phyloP scores from a whole-genome alignment of 495 filamentous ascomycete genomes.

The Cudoniella acicularis region DNA sequence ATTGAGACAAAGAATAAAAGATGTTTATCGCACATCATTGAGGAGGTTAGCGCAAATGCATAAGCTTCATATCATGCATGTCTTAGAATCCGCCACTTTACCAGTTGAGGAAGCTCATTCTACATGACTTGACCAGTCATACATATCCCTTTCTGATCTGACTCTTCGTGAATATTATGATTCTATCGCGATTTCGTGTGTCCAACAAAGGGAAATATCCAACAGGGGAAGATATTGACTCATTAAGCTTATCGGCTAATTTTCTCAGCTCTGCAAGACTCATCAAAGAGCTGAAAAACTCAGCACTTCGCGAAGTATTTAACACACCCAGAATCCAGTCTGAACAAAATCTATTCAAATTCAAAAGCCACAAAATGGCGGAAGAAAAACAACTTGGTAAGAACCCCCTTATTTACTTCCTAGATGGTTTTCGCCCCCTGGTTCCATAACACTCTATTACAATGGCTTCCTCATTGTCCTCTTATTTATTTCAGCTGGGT shows the following conservation, averaged over 20 bases:
- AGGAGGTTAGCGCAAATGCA: not conserved
- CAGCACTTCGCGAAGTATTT: not conserved
- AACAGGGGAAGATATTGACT: not conserved
- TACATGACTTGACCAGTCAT: not conserved
- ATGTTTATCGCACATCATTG: not conserved
- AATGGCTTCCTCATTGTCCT: too few relatives aligned
- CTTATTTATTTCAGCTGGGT: too few relatives aligned
- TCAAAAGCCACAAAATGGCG: too few relatives aligned
- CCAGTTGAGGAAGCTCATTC: not conserved
- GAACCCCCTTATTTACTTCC: too few relatives aligned
- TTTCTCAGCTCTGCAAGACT: not conserved
- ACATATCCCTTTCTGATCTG: not conserved
- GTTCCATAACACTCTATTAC: too few relatives aligned
- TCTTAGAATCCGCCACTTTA: not conserved
- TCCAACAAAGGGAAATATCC: not conserved
- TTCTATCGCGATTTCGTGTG: not conserved
- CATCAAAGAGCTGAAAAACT: not conserved
- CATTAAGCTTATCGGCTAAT: not conserved
- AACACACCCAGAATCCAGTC: not conserved
- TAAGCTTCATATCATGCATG: not conserved
- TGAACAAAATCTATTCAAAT: too few relatives aligned
- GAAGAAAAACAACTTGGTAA: too few relatives aligned
- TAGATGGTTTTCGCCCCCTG: too few relatives aligned
- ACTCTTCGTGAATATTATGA: not conserved
- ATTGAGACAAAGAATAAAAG: not conserved